Conservation (phyloP, 2,329 filamentous ascomycete species). For the Colletotrichum sp. region DNA sequence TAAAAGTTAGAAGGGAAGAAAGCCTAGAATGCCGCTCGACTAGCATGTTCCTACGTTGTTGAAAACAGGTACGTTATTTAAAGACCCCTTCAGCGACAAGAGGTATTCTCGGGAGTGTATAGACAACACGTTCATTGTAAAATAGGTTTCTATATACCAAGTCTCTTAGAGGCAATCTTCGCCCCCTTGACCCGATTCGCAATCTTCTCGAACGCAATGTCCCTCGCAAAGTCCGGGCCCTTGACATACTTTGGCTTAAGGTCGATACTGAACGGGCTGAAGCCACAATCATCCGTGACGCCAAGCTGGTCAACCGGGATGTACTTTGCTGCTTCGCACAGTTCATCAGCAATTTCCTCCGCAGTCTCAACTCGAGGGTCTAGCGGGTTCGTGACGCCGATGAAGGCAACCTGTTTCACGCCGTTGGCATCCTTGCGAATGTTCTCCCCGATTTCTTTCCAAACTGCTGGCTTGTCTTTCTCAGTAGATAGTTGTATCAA, state of each 20-base stretch:
- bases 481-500: background rate
- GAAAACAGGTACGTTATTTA: too few species aligned
- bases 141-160: background rate
- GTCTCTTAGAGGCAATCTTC: background rate
- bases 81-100: too few species aligned
- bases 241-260: background rate
- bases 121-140: too few species aligned
- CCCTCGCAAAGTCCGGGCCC: background rate
- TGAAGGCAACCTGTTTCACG: background rate
- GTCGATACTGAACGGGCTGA: background rate
- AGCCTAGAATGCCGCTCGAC: too few species aligned
- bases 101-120: too few species aligned
- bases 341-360: background rate
- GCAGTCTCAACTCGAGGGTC: background rate
- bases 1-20: too few species aligned
- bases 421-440: background rate
- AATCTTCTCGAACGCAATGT: background rate
- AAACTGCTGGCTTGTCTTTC: background rate
- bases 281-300: background rate
- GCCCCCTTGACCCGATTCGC: background rate
- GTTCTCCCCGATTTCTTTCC: background rate
- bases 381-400: background rate
- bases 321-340: background rate
- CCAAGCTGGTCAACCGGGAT: background rate
- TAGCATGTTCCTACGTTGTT: too few species aligned